Base-by-base conservation (phyloP, 352 stramenopile genomes). In the Globisporangium spinosum region DNA sequence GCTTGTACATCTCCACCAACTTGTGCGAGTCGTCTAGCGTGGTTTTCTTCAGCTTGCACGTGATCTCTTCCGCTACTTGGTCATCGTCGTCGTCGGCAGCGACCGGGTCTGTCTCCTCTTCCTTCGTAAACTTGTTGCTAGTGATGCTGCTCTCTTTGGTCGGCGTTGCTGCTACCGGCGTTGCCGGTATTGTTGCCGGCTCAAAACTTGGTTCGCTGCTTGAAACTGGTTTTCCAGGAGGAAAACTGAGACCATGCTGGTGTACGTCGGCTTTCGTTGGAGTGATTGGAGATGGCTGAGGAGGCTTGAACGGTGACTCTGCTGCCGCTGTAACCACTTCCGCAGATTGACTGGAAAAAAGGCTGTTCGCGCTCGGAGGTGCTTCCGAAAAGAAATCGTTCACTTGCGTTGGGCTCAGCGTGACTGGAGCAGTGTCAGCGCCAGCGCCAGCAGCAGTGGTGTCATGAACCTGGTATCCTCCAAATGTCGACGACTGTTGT, bases 1-100 rank as follows among this genome's bases (percentile, higher is more conserved):
- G 80, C 67, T 93, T 92, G 79, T 93, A 94, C 84, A 92, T 89
- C 68, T 88, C 79, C 20, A 78, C 85, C n/a, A 94, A 66, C 53
- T 80, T 87, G 9, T 79, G 69, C 23, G 79, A 85, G 64, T 90
- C 82, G 38, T 89, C 83, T 15, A 86, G 55, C 15, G 78, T 84
- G 13, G 79, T 84, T 7, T 80, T 56, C 13, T 70, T 65, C 17
- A 66, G 66, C 17, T 53, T 51, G 10, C 25, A 58, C 25, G 38
- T 22, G 40, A 59, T 38, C 17, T 38, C 27, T 25, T 70, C 56
- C 34, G 35, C 35, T 3, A 53, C 58, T 0, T 65, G 58, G n/a
- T 68, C 40, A 20, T 69, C 27, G 4, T 68, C 29, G 7, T 61
- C 58, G 12, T 67, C 34, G 32, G 38, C 25, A 22, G 57, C 45